Conservation (phyloP, 2,329 filamentous ascomycete species). For the Aspergillus texensis region DNA sequence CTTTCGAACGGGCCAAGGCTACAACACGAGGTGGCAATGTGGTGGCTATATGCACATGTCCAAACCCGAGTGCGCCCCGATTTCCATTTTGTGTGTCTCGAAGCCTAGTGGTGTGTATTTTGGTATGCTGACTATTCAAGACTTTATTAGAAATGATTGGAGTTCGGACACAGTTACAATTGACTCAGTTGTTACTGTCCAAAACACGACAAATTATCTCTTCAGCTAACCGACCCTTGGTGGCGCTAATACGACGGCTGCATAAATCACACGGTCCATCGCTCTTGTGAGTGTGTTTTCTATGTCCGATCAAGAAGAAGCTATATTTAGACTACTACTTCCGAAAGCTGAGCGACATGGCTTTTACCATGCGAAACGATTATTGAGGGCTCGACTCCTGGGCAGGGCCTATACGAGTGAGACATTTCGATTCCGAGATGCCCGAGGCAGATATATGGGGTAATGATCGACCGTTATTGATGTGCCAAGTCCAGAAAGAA, state of each 20-base stretch:
- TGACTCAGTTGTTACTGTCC: neutral
- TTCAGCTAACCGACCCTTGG: neutral
- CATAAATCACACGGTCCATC: neutral
- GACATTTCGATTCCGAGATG: conserved; percentile 1
- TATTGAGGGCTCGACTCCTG: neutral
- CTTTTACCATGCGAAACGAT: neutral
- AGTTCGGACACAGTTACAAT: neutral
- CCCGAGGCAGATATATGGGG: neutral
- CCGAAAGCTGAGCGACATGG: neutral
- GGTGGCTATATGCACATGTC: neutral
- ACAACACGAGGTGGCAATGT: neutral
- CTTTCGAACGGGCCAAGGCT: neutral
- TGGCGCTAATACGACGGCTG: neutral
- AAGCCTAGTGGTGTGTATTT: neutral
- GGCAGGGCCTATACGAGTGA: neutral
- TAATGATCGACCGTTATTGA: neutral
- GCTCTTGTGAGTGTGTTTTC: neutral
- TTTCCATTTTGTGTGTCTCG: neutral
- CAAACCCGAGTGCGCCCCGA: neutral
- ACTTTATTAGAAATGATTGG: neutral
- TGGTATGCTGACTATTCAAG: neutral
- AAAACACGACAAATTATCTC: neutral
- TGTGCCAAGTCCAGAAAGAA: neutral
- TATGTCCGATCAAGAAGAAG: neutral
- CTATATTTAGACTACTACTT: neutral